Evolutionary conservation across 805 yeast genomes (phyloP).

Genomic region (Candida mattraensis): DNA sequence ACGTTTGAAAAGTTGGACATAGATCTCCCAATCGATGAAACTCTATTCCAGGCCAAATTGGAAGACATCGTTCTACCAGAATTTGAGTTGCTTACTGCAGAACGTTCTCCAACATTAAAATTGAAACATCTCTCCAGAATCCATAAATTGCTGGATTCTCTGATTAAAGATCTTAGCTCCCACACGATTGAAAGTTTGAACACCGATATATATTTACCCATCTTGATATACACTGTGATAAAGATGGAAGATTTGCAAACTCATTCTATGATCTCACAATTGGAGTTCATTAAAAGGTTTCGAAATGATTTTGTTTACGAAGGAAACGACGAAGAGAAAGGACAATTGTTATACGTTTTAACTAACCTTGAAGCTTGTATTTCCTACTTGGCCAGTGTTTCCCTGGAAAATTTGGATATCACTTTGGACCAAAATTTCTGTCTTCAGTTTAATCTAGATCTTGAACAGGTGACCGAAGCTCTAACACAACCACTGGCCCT

Average conservation of each 20-base stretch:
- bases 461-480: constrained; percentile 1
- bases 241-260: constrained; percentile 30
- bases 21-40: constrained; percentile 29
- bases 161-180: constrained; percentile 22
- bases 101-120: constrained; percentile 36
- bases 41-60: constrained; percentile 21
- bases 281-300: constrained; percentile 35
- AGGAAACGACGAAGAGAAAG: constrained; percentile 29
- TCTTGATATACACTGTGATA: constrained; percentile 34
- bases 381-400: constrained; percentile 35
- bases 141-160: constrained; percentile 29
- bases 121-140: constrained; percentile 31
- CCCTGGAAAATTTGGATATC: constrained; percentile 32
- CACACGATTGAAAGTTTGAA: constrained; percentile 21
- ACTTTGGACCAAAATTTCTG: constrained; percentile 12
- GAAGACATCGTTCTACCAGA: constrained; percentile 28
- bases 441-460: constrained; percentile 2
- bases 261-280: constrained; percentile 31
- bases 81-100: constrained; percentile 33
- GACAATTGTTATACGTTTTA: constrained; percentile 34
- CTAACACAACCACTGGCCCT: constrained; percentile 26
- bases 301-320: constrained; percentile 31
- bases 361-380: constrained; percentile 39
- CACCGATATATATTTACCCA: constrained; percentile 37
- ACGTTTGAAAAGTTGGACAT: constrained; percentile 30